Base-by-base conservation (phyloP, 495 filamentous ascomycete species). In the Lepidopterella palustris region DNA sequence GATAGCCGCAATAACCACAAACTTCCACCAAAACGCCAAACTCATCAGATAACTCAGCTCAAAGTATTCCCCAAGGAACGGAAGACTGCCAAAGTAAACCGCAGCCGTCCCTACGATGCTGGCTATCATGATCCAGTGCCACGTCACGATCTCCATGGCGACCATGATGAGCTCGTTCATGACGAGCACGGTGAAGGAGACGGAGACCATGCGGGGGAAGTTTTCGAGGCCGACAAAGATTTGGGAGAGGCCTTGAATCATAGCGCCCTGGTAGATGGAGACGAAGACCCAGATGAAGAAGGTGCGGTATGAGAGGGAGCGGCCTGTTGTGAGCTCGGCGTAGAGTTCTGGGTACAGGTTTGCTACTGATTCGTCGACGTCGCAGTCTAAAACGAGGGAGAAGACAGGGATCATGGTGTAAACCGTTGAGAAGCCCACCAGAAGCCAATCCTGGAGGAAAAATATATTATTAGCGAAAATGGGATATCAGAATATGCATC, bases 221-320 rank as follows among this genome's bases (percentile, higher is more conserved):
- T 24, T 24, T 5, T 13, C 21, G 24, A 15, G 21, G 48, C 53
- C 25, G 32, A 49, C 28, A 1, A 99, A 79, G 24, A 99, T 73
- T 73, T 99, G 91, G 13, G 87, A 87, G 26, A 96, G 77, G 20
- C 92, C 91, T 75, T 99, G 92, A 70, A 99, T 96, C 61, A 96
- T 84, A 40, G 86, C 81, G 48, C 93, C 95, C 74, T 99, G 95
- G 73, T 97, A 99, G 61, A 97, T 84, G 39, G 87, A 92, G 18
- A 99, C 86, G 13, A 90, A 77, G n/a, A 97, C 88, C 95, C 95
- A 99, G 63, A 90, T 83, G 75, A 96, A 95, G 73, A 99, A 99
- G 27, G 91, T 96, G 28, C 85, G 83, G 73, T 97, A 96, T 60
- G 86, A 90, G 52, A 99, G 76, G 39, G 87, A 89, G 24, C 85